A percentile compares a stretch with the other conserved stretches of the same genome.
Conservation (phyloP, 345 rosid genomes). For the Rhodamnia rubescens region DNA sequence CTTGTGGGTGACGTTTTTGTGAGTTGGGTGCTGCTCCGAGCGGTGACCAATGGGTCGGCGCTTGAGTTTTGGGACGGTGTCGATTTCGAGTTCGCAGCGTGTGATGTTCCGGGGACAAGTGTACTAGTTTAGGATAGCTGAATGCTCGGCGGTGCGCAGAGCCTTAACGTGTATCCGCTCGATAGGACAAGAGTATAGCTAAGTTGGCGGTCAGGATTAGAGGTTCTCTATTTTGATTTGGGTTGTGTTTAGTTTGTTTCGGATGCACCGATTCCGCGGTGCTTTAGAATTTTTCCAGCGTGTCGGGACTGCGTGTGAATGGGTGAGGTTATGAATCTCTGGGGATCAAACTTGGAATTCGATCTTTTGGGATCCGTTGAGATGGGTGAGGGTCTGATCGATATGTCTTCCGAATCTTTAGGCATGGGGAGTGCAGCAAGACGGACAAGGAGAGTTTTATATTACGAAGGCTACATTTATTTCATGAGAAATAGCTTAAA, state of each 20-base stretch:
- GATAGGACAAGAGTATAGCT: no score
- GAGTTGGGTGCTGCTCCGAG: background rate
- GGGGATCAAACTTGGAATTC: no score
- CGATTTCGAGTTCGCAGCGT: background rate
- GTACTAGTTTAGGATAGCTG: background rate
- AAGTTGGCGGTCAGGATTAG: background rate
- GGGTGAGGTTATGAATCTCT: no score
- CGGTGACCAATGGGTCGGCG: background rate
- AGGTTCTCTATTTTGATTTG: background rate
- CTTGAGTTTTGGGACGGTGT: background rate
- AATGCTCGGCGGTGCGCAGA: background rate
- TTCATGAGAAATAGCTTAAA: no score
- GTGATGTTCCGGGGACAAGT: background rate
- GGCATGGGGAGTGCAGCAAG: no score
- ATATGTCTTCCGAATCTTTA: no score
- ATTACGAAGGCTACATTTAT: no score
- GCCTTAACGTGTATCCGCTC: background rate
- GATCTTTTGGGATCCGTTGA: slow-evolving; percentile 12
- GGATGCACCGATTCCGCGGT: background rate
- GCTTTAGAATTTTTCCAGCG: background rate
- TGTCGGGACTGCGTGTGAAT: no score
- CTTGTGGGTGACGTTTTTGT: background rate
- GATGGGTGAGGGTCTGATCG: slow-evolving; percentile 14
- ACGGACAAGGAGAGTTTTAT: no score
- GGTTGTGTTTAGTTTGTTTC: background rate